These are phyloP conservation scores for Xylariaceae sp. DNA, from an alignment of 2,329 filamentous ascomycete species.

Conservation along the genomic window DNA sequence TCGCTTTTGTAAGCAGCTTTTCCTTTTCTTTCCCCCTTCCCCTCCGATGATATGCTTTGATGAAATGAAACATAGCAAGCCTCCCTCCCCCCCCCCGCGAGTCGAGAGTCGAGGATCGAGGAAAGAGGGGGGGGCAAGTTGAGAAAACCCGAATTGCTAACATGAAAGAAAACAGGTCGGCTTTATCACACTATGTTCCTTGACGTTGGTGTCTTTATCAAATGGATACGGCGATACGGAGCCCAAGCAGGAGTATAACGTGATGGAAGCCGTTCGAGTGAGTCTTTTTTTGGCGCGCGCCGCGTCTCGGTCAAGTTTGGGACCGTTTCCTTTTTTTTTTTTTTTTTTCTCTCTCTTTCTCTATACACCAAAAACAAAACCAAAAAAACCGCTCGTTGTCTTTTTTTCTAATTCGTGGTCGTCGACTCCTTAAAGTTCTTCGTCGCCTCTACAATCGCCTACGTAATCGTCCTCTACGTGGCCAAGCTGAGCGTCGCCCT, in stretches of 20 bases:
- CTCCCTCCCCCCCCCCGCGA: too few relatives aligned
- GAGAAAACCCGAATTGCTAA: conserved; percentile 1
- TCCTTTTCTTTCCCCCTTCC: too few relatives aligned
- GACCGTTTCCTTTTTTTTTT: background rate
- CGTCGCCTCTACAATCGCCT: conserved; percentile 18
- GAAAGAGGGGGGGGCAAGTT: background rate
- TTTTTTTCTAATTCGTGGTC: background rate
- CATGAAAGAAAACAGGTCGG: conserved; percentile 6
- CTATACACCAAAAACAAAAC: too few relatives aligned
- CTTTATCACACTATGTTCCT: conserved; percentile 15
- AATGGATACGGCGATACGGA: conserved; percentile 14
- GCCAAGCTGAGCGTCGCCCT: conserved; percentile 20
- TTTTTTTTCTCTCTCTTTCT: too few relatives aligned
- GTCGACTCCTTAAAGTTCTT: conserved; percentile 13
- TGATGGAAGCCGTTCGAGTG: conserved; percentile 11
- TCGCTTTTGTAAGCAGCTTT: conserved; percentile 18
- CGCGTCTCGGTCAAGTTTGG: too few relatives aligned
- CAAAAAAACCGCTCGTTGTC: too few relatives aligned
- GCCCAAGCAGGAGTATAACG: conserved; percentile 5
- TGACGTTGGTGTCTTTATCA: conserved; percentile 14
- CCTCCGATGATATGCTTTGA: too few relatives aligned
- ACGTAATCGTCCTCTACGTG: conserved; percentile 19
- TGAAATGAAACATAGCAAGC: too few relatives aligned
- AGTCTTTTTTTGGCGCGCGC: conserved; percentile 1
- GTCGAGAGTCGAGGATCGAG: too few relatives aligned